phyloP scores from a whole-genome alignment of 2,329 filamentous ascomycete species.

The Cordyceps pruinosa region DNA sequence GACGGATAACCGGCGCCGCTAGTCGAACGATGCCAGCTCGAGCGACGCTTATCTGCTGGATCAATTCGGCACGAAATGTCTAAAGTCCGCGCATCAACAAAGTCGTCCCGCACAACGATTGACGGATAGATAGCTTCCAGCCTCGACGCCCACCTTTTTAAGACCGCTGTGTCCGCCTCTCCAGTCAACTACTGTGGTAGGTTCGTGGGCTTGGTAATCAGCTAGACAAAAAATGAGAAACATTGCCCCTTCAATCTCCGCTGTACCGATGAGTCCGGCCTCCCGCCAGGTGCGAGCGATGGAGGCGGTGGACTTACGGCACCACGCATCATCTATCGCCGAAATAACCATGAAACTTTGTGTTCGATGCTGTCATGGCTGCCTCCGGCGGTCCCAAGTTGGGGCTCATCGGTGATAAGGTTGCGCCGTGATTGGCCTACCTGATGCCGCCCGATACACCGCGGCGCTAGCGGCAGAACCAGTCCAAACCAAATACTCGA shows the following conservation, averaged over 20 bases:
- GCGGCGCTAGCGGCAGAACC: not conserved
- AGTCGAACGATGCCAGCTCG: not conserved
- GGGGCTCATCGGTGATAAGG: slow-evolving; percentile 6
- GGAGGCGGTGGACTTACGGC: not conserved
- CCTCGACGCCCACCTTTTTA: not conserved
- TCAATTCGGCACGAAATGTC: not conserved
- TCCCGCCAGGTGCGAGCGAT: not conserved
- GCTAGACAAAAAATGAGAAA: not conserved
- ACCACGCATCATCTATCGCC: slow-evolving; percentile 13
- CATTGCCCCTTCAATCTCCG: not conserved
- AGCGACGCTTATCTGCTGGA: too few species aligned
- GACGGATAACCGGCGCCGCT: not conserved
- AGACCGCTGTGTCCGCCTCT: not conserved
- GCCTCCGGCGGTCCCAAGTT: not conserved
- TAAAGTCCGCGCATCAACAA: not conserved
- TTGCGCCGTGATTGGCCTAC: slow-evolving; percentile 1
- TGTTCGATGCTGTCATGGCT: not conserved
- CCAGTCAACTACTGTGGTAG: not conserved
- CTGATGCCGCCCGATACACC: not conserved
- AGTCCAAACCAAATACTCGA: not conserved
- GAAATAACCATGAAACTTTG: slow-evolving; percentile 1
- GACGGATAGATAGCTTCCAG: not conserved
- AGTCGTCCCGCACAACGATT: not conserved
- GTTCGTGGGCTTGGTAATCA: not conserved
- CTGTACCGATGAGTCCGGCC: not conserved